Conservation (phyloP, 176 grass and related monocot genomes). For the Carex littledalei region DNA sequence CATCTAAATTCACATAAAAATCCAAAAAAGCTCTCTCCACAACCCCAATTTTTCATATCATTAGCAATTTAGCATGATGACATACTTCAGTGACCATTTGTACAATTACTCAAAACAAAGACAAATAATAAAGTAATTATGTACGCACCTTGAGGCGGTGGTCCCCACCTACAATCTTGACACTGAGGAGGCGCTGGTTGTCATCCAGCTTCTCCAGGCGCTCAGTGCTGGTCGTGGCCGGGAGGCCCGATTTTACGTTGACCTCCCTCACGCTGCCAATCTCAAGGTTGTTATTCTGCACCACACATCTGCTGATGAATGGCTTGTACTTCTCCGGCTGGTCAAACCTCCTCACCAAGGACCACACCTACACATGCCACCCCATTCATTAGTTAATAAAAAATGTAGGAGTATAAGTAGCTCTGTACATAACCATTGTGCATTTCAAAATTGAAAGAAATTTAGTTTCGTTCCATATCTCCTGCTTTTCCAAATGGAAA, state of each 20-base stretch:
- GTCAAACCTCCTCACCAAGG: conserved; percentile 95
- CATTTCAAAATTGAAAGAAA: background rate
- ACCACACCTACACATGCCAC: conserved; percentile 61
- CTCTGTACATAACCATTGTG: background rate
- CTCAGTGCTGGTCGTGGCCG: conserved; percentile 85
- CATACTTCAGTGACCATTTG: background rate
- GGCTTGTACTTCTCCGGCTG: conserved; percentile 95
- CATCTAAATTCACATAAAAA: background rate
- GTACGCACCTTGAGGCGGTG: conserved; percentile 71
- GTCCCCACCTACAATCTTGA: conserved; percentile 86
- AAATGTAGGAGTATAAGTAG: background rate
- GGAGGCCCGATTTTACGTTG: conserved; percentile 85
- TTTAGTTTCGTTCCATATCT: background rate
- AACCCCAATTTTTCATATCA: background rate
- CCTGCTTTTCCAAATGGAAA: background rate
- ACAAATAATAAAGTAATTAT: background rate
- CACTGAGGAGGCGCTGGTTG: conserved; percentile 82
- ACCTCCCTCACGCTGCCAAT: conserved; percentile 90
- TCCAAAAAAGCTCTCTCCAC: background rate
- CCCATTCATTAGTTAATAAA: background rate
- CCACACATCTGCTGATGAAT: conserved; percentile 84
- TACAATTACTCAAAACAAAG: background rate
- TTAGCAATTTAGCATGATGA: background rate
- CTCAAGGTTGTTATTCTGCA: conserved; percentile 63
- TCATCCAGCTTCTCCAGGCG: conserved; percentile 76